These are phyloP conservation scores for Aspergillus versicolor DNA, from an alignment of 2,329 filamentous ascomycete species.

Conservation along the genomic window DNA sequence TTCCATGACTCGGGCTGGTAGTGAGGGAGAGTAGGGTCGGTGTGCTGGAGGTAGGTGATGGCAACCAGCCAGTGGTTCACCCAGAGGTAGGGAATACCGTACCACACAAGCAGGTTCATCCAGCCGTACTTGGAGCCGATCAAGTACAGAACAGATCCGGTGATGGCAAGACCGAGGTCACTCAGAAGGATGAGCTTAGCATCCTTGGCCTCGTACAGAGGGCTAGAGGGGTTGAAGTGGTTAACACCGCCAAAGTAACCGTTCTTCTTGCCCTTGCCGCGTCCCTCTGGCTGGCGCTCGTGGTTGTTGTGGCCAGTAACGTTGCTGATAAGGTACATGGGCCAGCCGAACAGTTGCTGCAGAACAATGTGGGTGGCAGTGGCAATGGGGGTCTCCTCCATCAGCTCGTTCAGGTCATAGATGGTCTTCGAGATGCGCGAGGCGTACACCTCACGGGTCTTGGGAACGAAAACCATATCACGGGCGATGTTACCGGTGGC, in stretches of 20 bases:
- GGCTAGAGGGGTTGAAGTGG: conserved; percentile 88
- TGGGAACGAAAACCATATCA: conserved; percentile 98
- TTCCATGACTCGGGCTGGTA: conserved; percentile 86
- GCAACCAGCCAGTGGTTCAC: conserved; percentile 99
- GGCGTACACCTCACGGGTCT: conserved; percentile 80
- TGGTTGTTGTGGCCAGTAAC: conserved; percentile 97
- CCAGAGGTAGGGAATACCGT: conserved; percentile 92
- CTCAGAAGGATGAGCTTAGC: conserved; percentile 82
- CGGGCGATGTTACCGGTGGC: conserved; percentile 95
- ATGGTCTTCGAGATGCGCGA: conserved; percentile 68
- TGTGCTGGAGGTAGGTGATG: conserved; percentile 97
- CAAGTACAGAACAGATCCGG: conserved; percentile 60
- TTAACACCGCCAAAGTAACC: conserved; percentile 79
- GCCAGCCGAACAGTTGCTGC: conserved; percentile 93
- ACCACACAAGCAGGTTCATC: conserved; percentile 89
- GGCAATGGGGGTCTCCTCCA: conserved; percentile 89
- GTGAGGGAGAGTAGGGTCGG: conserved; percentile 89
- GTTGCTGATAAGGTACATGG: conserved; percentile 85
- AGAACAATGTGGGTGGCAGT: conserved; percentile 71
- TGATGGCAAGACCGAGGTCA: conserved; percentile 75
- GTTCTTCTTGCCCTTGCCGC: conserved; percentile 88
- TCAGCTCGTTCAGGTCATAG: conserved; percentile 83
- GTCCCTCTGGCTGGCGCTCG: conserved; percentile 85
- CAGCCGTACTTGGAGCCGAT: conserved; percentile 78
- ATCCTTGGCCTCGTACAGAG: conserved; percentile 88